Evolutionary conservation across 768 basidiomycete genomes (phyloP).

Genomic region (Wakefieldia striispora): DNA sequence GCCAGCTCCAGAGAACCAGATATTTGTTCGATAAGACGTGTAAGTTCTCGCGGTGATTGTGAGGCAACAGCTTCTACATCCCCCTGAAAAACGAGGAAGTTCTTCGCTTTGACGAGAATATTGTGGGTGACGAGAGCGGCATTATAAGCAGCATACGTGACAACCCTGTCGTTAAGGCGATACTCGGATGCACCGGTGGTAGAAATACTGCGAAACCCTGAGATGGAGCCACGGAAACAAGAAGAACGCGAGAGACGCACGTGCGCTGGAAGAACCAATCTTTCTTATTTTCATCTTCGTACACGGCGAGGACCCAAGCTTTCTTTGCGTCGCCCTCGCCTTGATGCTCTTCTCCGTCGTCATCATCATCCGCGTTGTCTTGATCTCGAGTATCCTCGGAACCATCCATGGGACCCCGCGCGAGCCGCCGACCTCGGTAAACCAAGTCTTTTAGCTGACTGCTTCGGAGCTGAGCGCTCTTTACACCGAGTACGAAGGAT

Average conservation of each 20-base stretch:
- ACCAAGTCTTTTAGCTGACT: conserved; percentile 95
- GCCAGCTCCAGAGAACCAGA: conserved; percentile 91
- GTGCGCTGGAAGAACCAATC: conserved; percentile 92
- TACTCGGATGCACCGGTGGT: conserved; percentile 88
- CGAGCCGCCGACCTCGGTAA: conserved; percentile 83
- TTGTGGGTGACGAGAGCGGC: conserved; percentile 84
- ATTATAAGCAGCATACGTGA: conserved; percentile 89
- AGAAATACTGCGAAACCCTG: conserved; percentile 61
- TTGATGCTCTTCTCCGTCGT: conserved; percentile 46
- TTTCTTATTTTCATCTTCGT: conserved; percentile 69
- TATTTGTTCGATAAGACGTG: conserved; percentile 92
- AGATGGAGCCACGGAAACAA: not conserved
- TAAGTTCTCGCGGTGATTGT: conserved; percentile 87
- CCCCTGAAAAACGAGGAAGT: conserved; percentile 98
- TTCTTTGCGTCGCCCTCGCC: conserved; percentile 86
- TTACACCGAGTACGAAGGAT: conserved; percentile 96
- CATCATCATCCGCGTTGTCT: conserved; percentile 48
- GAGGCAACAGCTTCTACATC: conserved; percentile 98
- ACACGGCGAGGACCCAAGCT: conserved; percentile 96
- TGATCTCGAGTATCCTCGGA: conserved; percentile 42
- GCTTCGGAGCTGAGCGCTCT: conserved; percentile 88
- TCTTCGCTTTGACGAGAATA: conserved; percentile 98
- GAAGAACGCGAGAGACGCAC: conserved; percentile 47
- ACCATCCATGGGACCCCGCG: conserved; percentile 44
- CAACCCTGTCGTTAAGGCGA: conserved; percentile 73